Evolutionary conservation across 2,329 filamentous ascomycete species (phyloP).

Genomic region (Diaporthe sp.): DNA sequence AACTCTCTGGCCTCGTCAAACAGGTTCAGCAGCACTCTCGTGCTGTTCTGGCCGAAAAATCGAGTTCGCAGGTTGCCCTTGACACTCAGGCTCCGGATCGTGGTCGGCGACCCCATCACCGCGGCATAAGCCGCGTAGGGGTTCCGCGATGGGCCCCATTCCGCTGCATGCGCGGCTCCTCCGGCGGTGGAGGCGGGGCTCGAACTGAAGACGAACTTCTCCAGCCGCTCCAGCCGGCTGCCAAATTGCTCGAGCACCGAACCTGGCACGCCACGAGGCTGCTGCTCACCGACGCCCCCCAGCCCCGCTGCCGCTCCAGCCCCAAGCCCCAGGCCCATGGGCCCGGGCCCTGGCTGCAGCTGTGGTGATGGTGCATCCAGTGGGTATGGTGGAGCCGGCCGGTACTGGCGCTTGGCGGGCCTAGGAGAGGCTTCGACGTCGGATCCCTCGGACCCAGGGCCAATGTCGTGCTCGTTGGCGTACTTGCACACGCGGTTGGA

Average conservation of each 20-base stretch:
- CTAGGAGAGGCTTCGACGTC: conserved; percentile 43
- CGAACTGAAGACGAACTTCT: conserved; percentile 59
- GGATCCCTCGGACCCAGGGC: conserved; percentile 61
- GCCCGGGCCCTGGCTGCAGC: conserved; percentile 17
- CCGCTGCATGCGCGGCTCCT: conserved; percentile 12
- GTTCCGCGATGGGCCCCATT: conserved; percentile 33
- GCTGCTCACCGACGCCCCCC: conserved; percentile 37
- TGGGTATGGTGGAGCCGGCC: conserved; percentile 33
- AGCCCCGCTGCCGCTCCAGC: neutral
- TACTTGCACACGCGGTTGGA: conserved; percentile 69
- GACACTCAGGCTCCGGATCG: conserved; percentile 64
- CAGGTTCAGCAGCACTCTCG: conserved; percentile 67
- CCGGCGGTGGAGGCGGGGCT: conserved; percentile 38
- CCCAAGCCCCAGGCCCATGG: conserved; percentile 5
- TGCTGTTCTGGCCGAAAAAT: conserved; percentile 67
- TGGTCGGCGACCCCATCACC: conserved; percentile 52
- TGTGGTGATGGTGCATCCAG: conserved; percentile 33
- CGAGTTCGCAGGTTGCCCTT: conserved; percentile 64
- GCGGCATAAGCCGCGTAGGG: conserved; percentile 42
- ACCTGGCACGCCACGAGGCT: conserved; percentile 43
- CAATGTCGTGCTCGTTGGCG: conserved; percentile 63
- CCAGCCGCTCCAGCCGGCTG: conserved; percentile 66
- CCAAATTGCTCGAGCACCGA: conserved; percentile 62
- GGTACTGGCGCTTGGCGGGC: conserved; percentile 53
- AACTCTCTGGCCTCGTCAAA: conserved; percentile 69